Evolutionary conservation across 1,284 basidiomycete genomes (phyloP).

Genomic region (Pseudozyma thailandica): DNA sequence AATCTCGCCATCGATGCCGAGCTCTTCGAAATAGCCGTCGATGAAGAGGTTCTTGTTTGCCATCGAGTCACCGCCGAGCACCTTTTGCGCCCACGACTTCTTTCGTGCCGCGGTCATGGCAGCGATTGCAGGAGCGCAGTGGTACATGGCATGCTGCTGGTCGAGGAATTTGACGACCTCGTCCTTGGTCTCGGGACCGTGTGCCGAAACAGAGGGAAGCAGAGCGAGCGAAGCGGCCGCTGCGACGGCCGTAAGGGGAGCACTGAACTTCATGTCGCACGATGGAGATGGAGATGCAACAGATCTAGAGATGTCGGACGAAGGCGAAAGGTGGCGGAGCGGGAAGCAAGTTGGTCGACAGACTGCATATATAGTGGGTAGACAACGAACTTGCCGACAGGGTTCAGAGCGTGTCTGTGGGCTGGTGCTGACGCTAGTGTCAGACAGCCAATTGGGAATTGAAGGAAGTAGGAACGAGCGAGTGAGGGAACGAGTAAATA

Average conservation of each 20-base stretch:
- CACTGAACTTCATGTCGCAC: constrained; percentile 39
- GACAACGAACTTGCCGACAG: neutral
- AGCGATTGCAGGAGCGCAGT: constrained; percentile 68
- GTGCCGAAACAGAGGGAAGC: constrained; percentile 51
- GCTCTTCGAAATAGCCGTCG: constrained; percentile 64
- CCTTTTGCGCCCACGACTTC: constrained; percentile 59
- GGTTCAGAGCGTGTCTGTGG: neutral
- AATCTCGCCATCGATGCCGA: constrained; percentile 45
- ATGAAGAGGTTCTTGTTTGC: constrained; percentile 68
- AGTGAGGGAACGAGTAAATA: constrained; percentile 7
- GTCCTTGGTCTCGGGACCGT: constrained; percentile 63
- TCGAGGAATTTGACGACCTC: constrained; percentile 63
- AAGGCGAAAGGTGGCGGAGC: neutral
- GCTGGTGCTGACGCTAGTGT: neutral
- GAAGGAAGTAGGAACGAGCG: neutral
- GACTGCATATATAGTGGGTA: neutral
- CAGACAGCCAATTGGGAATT: neutral
- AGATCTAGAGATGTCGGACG: neutral
- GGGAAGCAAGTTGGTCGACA: neutral
- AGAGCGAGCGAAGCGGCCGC: constrained; percentile 36
- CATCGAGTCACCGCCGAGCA: constrained; percentile 57
- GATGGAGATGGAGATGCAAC: neutral
- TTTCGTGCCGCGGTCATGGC: constrained; percentile 66
- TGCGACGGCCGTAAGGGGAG: constrained; percentile 32
- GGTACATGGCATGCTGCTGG: constrained; percentile 67